Percentiles rank a stretch among this genome's conserved stretches.
Evolutionary conservation across 768 basidiomycete genomes (phyloP).

Genomic region (Grammothele lineata): DNA sequence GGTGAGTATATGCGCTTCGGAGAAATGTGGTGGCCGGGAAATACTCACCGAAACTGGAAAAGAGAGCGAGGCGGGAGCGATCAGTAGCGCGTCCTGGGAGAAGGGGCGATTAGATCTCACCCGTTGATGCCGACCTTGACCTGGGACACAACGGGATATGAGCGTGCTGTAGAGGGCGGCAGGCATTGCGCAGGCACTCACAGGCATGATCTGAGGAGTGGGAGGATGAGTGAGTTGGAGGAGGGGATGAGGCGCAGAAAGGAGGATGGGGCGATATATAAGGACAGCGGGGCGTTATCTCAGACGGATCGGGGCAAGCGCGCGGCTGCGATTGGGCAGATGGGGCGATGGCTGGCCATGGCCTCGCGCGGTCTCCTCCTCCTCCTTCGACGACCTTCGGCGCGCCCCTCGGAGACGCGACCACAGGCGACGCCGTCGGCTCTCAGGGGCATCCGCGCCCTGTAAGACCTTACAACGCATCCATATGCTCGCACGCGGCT

Average conservation of each 20-base stretch:
- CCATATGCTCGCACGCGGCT: too few relatives aligned
- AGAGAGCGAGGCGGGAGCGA: slow-evolving; percentile 12
- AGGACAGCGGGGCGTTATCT: slow-evolving; percentile 13
- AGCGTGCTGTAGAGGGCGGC: not conserved
- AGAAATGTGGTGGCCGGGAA: not conserved
- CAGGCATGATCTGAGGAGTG: slow-evolving; percentile 10
- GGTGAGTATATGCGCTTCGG: not conserved
- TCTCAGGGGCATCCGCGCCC: too few relatives aligned
- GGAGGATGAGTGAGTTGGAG: not conserved
- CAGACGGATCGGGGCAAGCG: slow-evolving; percentile 7
- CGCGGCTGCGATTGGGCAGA: not conserved
- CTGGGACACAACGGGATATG: slow-evolving; percentile 19
- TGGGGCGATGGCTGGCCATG: not conserved
- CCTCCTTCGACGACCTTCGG: not conserved
- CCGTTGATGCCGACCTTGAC: slow-evolving; percentile 97
- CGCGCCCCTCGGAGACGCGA: not conserved
- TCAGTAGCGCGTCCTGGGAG: not conserved
- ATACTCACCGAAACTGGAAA: slow-evolving; percentile 68
- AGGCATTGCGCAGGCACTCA: slow-evolving; percentile 1
- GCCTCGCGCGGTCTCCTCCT: not conserved
- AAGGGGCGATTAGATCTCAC: slow-evolving; percentile 37
- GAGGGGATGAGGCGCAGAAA: slow-evolving; percentile 7
- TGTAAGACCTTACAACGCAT: too few relatives aligned
- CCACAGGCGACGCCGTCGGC: too few relatives aligned
- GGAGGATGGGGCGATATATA: slow-evolving; percentile 9